Conservation (phyloP, 2,329 filamentous ascomycete genomes). For the Aspergillus hiratsukae region DNA sequence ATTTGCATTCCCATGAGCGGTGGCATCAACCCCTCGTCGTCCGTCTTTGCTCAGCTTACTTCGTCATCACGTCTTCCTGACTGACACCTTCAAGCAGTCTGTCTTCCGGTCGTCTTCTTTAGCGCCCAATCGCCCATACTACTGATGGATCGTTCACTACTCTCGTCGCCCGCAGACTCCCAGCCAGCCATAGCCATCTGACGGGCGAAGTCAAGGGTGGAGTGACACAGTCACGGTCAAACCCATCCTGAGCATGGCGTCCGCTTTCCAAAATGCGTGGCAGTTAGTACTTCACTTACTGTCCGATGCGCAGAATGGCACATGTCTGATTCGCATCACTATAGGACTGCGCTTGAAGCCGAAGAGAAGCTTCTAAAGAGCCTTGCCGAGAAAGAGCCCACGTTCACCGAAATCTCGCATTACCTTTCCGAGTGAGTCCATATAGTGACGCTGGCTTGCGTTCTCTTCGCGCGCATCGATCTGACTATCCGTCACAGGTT, state of each 20-base stretch:
- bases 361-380: constrained; percentile 48
- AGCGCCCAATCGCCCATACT: constrained; percentile 14
- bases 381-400: constrained; percentile 47
- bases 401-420: constrained; percentile 47
- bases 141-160: constrained; percentile 54
- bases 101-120: constrained; percentile 9
- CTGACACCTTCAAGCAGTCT: neutral
- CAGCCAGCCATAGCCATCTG: constrained; percentile 56
- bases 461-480: neutral
- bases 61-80: constrained; percentile 2
- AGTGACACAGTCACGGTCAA: constrained; percentile 32
- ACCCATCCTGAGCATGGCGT: constrained; percentile 37
- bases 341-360: constrained; percentile 38
- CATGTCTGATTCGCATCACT: constrained; percentile 13
- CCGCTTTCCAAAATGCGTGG: constrained; percentile 48
- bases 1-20: constrained; percentile 21
- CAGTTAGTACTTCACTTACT: constrained; percentile 40
- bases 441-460: constrained; percentile 1
- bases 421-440: constrained; percentile 38
- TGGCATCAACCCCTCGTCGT: constrained; percentile 15
- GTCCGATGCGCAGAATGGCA: constrained; percentile 7
- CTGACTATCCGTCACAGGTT: constrained; percentile 46
- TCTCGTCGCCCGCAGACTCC: constrained; percentile 44
- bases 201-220: constrained; percentile 52
- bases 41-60: constrained; percentile 9